Evolutionary conservation across 345 rosid genomes (phyloP).

Genomic region (Ceriops tagal): DNA sequence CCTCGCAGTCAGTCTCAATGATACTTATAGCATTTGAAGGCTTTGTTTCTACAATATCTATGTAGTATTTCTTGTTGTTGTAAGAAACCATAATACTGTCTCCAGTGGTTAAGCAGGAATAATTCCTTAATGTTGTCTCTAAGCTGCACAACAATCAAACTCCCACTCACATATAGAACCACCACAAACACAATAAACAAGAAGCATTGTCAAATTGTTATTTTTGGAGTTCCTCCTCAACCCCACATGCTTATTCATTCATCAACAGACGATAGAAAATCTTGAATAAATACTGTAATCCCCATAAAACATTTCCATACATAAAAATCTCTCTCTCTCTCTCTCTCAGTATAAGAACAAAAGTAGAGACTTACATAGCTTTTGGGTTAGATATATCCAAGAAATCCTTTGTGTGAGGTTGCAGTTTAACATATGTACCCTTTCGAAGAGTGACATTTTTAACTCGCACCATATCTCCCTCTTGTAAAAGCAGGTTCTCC

Average conservation of each 20-base stretch:
- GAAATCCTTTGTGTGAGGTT: conserved; percentile 94
- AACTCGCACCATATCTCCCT: conserved; percentile 84
- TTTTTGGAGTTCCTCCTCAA: no score
- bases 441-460: conserved; percentile 91
- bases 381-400: conserved; percentile 96
- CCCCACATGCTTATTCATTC: no score
- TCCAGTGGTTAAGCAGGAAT: conserved; percentile 95
- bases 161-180: neutral
- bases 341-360: neutral
- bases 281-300: no score
- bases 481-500: conserved; percentile 94
- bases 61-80: conserved; percentile 93
- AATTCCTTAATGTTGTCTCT: conserved; percentile 93
- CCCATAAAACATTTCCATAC: no score
- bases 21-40: conserved; percentile 93
- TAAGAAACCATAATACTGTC: conserved; percentile 99
- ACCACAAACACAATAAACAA: no score
- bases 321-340: no score
- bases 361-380: conserved; percentile 67
- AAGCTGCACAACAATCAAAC: conserved; percentile 50
- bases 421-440: conserved; percentile 93
- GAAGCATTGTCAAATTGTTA: no score
- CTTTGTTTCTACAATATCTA: conserved; percentile 88
- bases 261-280: no score
- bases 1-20: conserved; percentile 99